Evolutionary conservation across 129 eudicot species (phyloP).

Genomic region (Heracleum sosnowskyi): DNA sequence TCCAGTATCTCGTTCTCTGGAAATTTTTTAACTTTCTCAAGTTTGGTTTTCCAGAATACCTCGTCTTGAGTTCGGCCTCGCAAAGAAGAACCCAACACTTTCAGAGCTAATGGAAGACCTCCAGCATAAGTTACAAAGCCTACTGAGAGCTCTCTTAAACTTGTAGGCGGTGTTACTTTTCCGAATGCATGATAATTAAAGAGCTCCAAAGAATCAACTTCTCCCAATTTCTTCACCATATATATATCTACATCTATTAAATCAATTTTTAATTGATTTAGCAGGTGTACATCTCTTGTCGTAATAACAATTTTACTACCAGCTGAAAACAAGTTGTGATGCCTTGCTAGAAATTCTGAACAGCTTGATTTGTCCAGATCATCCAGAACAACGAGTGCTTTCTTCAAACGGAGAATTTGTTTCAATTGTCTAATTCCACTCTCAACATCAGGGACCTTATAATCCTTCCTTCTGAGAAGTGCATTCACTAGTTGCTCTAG

Average conservation of each 20-base stretch:
- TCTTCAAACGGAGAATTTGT: not conserved
- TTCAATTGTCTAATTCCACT: not conserved
- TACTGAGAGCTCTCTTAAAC: slow-evolving; percentile 7
- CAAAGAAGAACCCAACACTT: slow-evolving; percentile 31
- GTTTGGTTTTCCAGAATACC: not conserved
- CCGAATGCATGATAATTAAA: slow-evolving; percentile 25
- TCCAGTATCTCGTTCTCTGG: not conserved
- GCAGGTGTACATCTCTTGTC: slow-evolving; percentile 19
- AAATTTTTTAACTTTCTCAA: not conserved
- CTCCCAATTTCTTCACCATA: slow-evolving; percentile 9
- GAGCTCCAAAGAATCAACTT: slow-evolving; percentile 16
- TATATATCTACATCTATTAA: slow-evolving; percentile 3
- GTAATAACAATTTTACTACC: slow-evolving; percentile 26
- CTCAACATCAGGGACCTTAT: not conserved
- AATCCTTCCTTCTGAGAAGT: not conserved
- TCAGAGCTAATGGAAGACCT: slow-evolving; percentile 25
- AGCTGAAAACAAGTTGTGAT: slow-evolving; percentile 4
- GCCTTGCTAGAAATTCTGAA: slow-evolving; percentile 7
- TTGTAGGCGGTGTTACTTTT: not conserved
- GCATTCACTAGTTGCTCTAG: not conserved
- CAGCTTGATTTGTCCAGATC: not conserved
- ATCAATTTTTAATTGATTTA: slow-evolving; percentile 1
- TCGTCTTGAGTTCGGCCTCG: not conserved
- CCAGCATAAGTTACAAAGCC: slow-evolving; percentile 12
- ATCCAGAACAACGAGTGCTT: slow-evolving; percentile 13